These are phyloP conservation scores for Plasmodiophora brassicae DNA, from an alignment of 208 protist species.

Conservation along the genomic window DNA sequence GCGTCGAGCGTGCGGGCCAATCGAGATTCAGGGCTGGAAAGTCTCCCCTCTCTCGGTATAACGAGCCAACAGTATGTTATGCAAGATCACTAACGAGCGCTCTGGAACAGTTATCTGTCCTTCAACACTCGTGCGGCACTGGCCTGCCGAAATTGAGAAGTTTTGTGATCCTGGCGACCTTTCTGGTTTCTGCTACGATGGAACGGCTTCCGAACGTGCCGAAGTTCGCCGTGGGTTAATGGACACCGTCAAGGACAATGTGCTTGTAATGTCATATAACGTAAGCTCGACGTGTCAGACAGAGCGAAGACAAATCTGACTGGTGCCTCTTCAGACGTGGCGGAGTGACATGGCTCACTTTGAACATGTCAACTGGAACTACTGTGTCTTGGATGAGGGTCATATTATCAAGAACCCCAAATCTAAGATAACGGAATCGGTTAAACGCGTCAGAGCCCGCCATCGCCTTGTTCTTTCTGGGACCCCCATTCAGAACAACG, in stretches of 20 bases:
- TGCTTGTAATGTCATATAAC: constrained; percentile 13
- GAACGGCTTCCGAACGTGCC: neutral
- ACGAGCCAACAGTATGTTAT: neutral
- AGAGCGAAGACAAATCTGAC: too few relatives aligned
- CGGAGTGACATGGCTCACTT: constrained; percentile 59
- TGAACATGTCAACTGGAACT: constrained; percentile 57
- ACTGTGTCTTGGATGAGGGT: constrained; percentile 83
- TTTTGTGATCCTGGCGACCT: constrained; percentile 58
- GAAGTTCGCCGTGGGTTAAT: neutral
- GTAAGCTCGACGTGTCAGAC: too few relatives aligned
- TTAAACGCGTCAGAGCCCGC: constrained; percentile 39
- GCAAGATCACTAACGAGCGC: too few relatives aligned
- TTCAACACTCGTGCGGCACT: constrained; percentile 73
- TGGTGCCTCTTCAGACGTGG: constrained; percentile 55
- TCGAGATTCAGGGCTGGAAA: neutral
- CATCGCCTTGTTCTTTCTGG: constrained; percentile 79
- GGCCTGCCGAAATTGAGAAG: constrained; percentile 72
- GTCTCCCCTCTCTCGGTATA: neutral
- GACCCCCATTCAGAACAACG: constrained; percentile 82
- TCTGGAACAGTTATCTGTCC: constrained; percentile 77
- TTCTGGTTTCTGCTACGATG: neutral
- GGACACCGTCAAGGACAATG: neutral
- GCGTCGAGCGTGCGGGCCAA: constrained; percentile 51
- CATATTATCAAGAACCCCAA: constrained; percentile 83
- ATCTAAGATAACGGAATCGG: constrained; percentile 58